A percentile compares a stretch with the other conserved stretches of the same genome.
These are phyloP conservation scores for Hypoxylon crocopeplum DNA, from an alignment of 495 filamentous ascomycete genomes.

Conservation along the genomic window DNA sequence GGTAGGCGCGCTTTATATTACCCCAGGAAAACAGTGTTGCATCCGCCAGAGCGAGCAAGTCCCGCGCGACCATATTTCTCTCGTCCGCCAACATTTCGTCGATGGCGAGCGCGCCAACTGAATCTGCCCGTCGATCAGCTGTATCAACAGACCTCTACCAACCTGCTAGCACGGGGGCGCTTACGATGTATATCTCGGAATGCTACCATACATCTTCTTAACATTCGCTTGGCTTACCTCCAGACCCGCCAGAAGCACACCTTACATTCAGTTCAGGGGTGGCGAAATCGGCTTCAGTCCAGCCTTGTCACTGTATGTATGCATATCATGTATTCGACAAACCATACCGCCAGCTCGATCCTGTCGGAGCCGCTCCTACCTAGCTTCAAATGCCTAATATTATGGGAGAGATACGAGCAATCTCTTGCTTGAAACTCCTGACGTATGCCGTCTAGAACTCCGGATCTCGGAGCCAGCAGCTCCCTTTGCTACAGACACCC, in stretches of 20 bases:
- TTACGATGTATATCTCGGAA: slow-evolving; percentile 36
- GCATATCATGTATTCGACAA: slow-evolving; percentile 5
- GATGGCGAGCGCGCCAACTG: slow-evolving; percentile 23
- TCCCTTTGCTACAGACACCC: not conserved
- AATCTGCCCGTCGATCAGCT: slow-evolving; percentile 30
- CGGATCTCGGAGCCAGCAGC: slow-evolving; percentile 1
- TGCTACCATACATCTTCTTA: slow-evolving; percentile 34
- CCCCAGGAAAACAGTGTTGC: slow-evolving; percentile 30
- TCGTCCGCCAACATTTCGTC: slow-evolving; percentile 4
- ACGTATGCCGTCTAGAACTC: slow-evolving; percentile 2
- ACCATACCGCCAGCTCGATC: slow-evolving; percentile 12
- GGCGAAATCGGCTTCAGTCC: slow-evolving; percentile 33
- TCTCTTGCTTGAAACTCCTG: slow-evolving; percentile 1
- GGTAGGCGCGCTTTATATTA: slow-evolving; percentile 27
- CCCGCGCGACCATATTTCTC: slow-evolving; percentile 21
- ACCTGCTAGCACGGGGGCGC: slow-evolving; percentile 14
- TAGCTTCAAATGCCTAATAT: not conserved
- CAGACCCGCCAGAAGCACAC: slow-evolving; percentile 13
- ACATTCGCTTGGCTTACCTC: slow-evolving; percentile 27
- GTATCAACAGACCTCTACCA: slow-evolving; percentile 26
- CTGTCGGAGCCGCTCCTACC: slow-evolving; percentile 1
- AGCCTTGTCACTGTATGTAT: slow-evolving; percentile 6
- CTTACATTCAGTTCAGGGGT: slow-evolving; percentile 27
- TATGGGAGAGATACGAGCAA: slow-evolving; percentile 5
- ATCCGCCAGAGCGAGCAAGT: slow-evolving; percentile 42